Conservation (phyloP, 2,329 filamentous ascomycete genomes). For the Claviceps sp. region DNA sequence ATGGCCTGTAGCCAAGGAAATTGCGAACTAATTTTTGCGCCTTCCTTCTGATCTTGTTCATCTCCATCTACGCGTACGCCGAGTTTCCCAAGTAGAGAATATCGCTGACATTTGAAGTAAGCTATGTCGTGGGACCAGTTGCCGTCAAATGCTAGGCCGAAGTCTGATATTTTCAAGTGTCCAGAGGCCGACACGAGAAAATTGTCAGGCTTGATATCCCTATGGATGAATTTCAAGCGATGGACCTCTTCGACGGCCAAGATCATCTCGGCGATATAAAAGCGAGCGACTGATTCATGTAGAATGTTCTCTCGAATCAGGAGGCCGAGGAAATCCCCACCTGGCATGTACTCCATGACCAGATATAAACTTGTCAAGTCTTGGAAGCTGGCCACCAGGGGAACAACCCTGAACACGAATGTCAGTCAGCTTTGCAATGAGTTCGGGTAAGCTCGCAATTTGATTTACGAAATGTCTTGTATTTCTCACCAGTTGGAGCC, state of each 20-base stretch:
- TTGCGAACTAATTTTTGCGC: slow-evolving; percentile 22
- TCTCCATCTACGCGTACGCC: slow-evolving; percentile 65
- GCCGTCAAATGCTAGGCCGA: slow-evolving; percentile 87
- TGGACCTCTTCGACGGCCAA: slow-evolving; percentile 89
- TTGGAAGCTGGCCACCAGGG: slow-evolving; percentile 79
- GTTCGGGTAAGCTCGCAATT: neutral
- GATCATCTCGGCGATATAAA: slow-evolving; percentile 93
- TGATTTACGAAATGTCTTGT: neutral
- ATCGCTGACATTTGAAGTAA: slow-evolving; percentile 75
- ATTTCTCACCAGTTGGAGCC: slow-evolving; percentile 58
- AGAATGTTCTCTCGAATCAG: slow-evolving; percentile 76
- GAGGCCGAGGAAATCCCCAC: slow-evolving; percentile 82
- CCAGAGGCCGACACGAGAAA: slow-evolving; percentile 82
- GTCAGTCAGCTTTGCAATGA: neutral
- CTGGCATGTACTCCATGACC: slow-evolving; percentile 97
- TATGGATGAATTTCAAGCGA: slow-evolving; percentile 77
- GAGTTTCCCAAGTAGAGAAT: slow-evolving; percentile 63
- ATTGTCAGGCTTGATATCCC: slow-evolving; percentile 95
- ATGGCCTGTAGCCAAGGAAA: slow-evolving; percentile 19
- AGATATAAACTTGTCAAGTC: slow-evolving; percentile 75
- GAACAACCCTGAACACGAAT: slow-evolving; percentile 52
- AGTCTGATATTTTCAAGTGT: slow-evolving; percentile 91
- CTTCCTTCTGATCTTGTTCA: slow-evolving; percentile 49
- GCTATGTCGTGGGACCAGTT: slow-evolving; percentile 86
- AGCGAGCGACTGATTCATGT: slow-evolving; percentile 63